Percentiles rank a stretch among this genome's conserved stretches.
Conservation (phyloP, 768 basidiomycete species). For the Russula sp. region DNA sequence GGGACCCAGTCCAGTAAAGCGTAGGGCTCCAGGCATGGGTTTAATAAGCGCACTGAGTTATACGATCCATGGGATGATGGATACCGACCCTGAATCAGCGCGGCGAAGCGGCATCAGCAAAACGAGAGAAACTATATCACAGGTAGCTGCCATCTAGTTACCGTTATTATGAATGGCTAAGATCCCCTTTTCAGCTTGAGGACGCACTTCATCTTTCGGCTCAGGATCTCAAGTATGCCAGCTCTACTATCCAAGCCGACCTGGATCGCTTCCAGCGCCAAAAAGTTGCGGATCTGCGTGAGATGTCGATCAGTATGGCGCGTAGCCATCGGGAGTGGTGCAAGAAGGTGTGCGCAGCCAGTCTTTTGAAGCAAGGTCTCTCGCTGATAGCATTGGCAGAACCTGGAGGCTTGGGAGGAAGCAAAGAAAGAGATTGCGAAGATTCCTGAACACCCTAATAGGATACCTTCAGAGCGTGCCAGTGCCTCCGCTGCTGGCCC, state of each 20-base stretch:
- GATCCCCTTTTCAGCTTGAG: constrained; percentile 62
- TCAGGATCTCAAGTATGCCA: constrained; percentile 94
- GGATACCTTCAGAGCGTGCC: constrained; percentile 44
- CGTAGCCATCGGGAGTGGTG: constrained; percentile 94
- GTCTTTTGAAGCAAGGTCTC: not conserved
- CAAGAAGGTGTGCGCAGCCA: constrained; percentile 62
- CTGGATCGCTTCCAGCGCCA: constrained; percentile 97
- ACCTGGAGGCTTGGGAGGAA: constrained; percentile 96
- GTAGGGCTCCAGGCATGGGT: constrained; percentile 75
- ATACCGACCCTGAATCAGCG: constrained; percentile 95
- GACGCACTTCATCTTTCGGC: constrained; percentile 90
- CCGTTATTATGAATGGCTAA: constrained; percentile 10
- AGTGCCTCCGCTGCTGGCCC: constrained; percentile 17
- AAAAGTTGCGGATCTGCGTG: constrained; percentile 93
- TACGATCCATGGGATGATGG: constrained; percentile 97
- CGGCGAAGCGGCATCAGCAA: constrained; percentile 91
- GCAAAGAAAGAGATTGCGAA: constrained; percentile 88
- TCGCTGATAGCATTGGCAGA: constrained; percentile 48
- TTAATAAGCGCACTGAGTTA: constrained; percentile 89
- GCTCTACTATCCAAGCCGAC: constrained; percentile 95
- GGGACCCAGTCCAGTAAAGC: constrained; percentile 65
- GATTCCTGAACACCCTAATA: constrained; percentile 90
- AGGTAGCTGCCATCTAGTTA: constrained; percentile 49
- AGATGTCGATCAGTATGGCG: constrained; percentile 91
- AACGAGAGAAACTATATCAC: constrained; percentile 91